These are phyloP conservation scores for Microbotryum lychnidis-dioicae DNA, from an alignment of 1,284 basidiomycete species.

Conservation along the genomic window DNA sequence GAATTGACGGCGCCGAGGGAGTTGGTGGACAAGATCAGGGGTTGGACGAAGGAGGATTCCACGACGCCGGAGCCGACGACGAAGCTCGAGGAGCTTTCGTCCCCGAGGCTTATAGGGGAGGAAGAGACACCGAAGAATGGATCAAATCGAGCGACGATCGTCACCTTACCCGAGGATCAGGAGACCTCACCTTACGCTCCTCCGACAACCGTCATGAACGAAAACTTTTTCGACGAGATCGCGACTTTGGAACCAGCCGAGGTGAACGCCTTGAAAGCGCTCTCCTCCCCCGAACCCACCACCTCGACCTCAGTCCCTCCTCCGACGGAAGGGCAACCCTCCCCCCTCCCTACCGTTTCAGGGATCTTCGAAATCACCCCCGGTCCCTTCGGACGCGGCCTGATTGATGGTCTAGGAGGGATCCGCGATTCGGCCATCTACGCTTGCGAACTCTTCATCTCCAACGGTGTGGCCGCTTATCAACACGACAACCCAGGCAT, in stretches of 20 bases:
- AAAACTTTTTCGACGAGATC: neutral
- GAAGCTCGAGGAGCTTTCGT: neutral
- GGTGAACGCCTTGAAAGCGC: no score
- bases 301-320: neutral
- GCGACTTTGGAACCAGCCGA: neutral
- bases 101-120: neutral
- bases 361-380: constrained; percentile 16
- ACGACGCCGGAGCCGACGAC: neutral
- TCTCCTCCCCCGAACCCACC: constrained; percentile 1
- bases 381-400: constrained; percentile 39
- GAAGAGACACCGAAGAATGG: constrained; percentile 10
- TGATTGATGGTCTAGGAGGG: constrained; percentile 43
- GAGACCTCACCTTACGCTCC: constrained; percentile 33
- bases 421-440: constrained; percentile 40
- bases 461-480: constrained; percentile 30
- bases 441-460: constrained; percentile 36
- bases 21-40: constrained; percentile 31
- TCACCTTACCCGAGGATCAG: constrained; percentile 23
- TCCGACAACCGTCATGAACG: neutral
- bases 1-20: constrained; percentile 33
- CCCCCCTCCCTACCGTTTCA: neutral
- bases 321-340: neutral
- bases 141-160: neutral
- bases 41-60: constrained; percentile 21
- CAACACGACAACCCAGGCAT: constrained; percentile 33